Base-by-base conservation (phyloP, 148 eudicot species). In the Suaeda aralocaspica region DNA sequence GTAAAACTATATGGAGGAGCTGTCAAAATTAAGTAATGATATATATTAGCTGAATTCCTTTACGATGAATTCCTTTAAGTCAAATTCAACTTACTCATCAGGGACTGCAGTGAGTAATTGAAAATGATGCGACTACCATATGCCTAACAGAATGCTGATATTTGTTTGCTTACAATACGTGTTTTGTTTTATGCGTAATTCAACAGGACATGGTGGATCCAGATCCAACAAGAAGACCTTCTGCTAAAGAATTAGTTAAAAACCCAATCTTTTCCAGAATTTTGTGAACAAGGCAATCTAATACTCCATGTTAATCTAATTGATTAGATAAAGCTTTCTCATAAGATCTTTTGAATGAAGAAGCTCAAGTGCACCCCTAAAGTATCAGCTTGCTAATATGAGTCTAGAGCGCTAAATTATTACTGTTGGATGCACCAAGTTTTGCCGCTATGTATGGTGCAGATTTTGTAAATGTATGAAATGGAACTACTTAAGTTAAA, bases 141-240 rank as follows among this genome's bases (percentile, higher is more conserved):
- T 41, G 16, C 22, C 29, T 14, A 28, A 64, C 26, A 4, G 2
- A 46, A 46, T 22, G 34, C 49, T 61, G 15, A 18, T 22, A 0
- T 14, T 26, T 29, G 13, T 6, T 50, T 19, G 8, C 34, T 56
- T 19, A 30, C 19, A 21, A 36, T 51, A 19, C 11, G 28, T 53
- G 22, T 36, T 49, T 66, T 14, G 19, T 19, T 56, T 56, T 52
- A 41, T 14, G 33, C 16, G 4, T 16, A 34, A 66, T 33, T 39
- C 29, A 52, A 66, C 85, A 93, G 98, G 86, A 76, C 15, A 93
- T 93, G 98, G 85, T 93, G 81, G 90, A 90, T 73, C 85, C 88
- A 49, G 91, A 90, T 82, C 96, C 98, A 28, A 66, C 77, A 36
- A 74, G 76, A 19, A 80, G 98, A 55, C 98, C 96, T 74, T 88